A percentile compares a stretch with the other conserved stretches of the same genome.
phyloP scores from a whole-genome alignment of 306 rosid genomes.

The Fragaria nilgerrensis region DNA sequence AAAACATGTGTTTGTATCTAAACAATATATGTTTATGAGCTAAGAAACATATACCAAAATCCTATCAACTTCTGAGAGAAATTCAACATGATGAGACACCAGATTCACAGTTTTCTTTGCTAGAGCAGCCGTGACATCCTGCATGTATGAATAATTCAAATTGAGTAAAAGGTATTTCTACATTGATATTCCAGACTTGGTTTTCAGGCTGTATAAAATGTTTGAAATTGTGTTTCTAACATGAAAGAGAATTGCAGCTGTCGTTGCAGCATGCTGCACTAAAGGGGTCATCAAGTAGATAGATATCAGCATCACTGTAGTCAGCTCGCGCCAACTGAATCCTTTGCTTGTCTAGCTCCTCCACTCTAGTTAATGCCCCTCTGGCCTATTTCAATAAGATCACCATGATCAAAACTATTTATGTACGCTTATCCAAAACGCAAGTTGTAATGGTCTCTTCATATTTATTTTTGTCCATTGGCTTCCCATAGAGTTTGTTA shows the following conservation, averaged over 20 bases:
- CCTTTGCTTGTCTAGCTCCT: constrained; percentile 70
- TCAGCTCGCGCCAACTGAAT: constrained; percentile 81
- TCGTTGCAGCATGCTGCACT: constrained; percentile 79
- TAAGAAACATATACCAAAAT: constrained; percentile 40
- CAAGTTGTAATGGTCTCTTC: constrained; percentile 57
- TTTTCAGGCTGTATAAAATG: too few relatives aligned
- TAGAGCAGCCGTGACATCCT: constrained; percentile 68
- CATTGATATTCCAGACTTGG: too few relatives aligned
- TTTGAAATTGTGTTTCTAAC: too few relatives aligned
- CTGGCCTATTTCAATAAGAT: constrained; percentile 84
- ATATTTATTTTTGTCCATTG: constrained; percentile 55
- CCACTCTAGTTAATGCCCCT: constrained; percentile 86
- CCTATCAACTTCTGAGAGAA: constrained; percentile 59
- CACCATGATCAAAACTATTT: constrained; percentile 57
- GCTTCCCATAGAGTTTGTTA: constrained; percentile 63
- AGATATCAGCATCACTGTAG: constrained; percentile 66
- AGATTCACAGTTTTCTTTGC: constrained; percentile 60
- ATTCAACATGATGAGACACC: constrained; percentile 89
- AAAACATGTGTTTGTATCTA: too few relatives aligned
- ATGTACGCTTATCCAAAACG: constrained; percentile 61
- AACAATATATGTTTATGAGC: too few relatives aligned
- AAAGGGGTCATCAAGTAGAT: constrained; percentile 76
- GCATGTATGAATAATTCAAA: background rate
- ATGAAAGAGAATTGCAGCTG: constrained; percentile 33
- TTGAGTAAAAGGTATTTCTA: too few relatives aligned